phyloP scores from a whole-genome alignment of 306 rosid genomes.

The Mimosa pudica region DNA sequence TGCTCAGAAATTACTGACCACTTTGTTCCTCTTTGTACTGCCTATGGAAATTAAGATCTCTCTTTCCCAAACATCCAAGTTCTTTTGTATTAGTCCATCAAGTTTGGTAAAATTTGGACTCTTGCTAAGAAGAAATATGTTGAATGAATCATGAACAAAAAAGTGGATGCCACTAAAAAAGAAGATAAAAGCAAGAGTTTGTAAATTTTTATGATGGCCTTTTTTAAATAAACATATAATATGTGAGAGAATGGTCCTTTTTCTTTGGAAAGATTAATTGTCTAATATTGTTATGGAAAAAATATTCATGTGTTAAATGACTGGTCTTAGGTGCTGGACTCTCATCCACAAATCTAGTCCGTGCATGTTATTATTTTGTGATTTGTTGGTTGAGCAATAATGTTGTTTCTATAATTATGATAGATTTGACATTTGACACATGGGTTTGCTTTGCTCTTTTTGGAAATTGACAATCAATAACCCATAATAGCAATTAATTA shows the following conservation, averaged over 20 bases:
- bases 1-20: constrained; percentile 7
- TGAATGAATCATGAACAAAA: background rate
- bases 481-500: background rate
- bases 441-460: constrained; percentile 34
- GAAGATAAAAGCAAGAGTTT: background rate
- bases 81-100: constrained; percentile 12
- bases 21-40: background rate
- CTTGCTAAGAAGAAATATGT: constrained; percentile 15
- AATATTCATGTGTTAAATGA: background rate
- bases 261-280: too few species aligned
- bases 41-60: background rate
- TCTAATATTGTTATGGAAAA: background rate
- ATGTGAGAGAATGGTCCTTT: background rate
- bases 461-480: background rate
- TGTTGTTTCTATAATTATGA: constrained; percentile 36
- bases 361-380: background rate
- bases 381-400: constrained; percentile 41
- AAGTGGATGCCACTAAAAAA: background rate
- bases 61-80: constrained; percentile 19
- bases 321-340: background rate
- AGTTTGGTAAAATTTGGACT: constrained; percentile 46
- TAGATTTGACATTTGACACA: constrained; percentile 45
- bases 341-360: constrained; percentile 1
- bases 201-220: background rate
- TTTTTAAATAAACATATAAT: background rate